Base-by-base conservation (phyloP, 2,329 filamentous ascomycete genomes). In the Exophiala mesophila region DNA sequence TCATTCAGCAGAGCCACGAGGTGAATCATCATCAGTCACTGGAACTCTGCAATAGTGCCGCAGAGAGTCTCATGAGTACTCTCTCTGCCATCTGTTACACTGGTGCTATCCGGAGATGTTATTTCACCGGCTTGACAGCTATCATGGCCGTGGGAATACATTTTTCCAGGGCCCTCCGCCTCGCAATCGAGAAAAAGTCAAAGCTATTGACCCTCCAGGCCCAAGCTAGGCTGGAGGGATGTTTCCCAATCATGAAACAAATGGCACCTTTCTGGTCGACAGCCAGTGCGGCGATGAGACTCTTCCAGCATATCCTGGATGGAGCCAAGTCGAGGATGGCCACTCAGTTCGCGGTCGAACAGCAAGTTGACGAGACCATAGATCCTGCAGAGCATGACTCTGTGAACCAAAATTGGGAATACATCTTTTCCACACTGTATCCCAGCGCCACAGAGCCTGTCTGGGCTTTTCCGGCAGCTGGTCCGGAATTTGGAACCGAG, bases 81-180 rank as follows among this genome's bases (percentile, higher is more conserved):
- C 17, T 31, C n/a, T 13, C n/a, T 13, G 29, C n/a, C 29, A 31
- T 31, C n/a, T 13, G 13, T 13, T 12, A 12, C 5, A 13, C 13
- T 12, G 23, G 6, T 9, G 20, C 24, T 2, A 30, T 39, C 15
- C n/a, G 15, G 5, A 29, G 36, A 16, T 39, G 23, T 18, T 39
- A 39, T 17, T 39, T 39, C 36, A 39, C 36, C n/a, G 21, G n/a
- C 5, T 28, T 30, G 9, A 39, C 36, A 12, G 36, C 36, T 12
- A 5, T 39, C 21, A 39, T 39, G 36, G 36, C 36, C 9, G 8
- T 26, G 21, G 36, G 23, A 7, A 30, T 39, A 7, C 36, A 39
- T 9, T 39, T 39, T 20, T 10, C 20, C 8, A 12, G 23, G 8
- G 36, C 29, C 8, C n/a, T 39, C 3, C 36, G 24, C 24, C 4